phyloP scores from a whole-genome alignment of 2,329 filamentous ascomycete genomes.

The Dendrostoma leiphaemia region DNA sequence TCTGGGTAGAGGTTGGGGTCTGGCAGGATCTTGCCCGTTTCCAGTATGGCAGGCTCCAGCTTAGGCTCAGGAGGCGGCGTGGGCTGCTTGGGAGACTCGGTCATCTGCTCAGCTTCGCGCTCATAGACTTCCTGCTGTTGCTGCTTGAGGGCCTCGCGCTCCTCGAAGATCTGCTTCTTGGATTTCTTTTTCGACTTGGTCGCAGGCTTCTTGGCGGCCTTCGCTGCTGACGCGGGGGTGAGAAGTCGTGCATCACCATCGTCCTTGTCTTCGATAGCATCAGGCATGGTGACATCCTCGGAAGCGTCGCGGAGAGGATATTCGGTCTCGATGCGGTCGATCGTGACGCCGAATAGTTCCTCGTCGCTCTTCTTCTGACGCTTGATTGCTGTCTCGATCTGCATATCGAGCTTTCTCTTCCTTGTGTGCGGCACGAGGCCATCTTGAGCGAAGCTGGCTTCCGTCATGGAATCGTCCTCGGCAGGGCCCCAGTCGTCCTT shows the following conservation, averaged over 20 bases:
- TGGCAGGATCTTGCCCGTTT: constrained; percentile 29
- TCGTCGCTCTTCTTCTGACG: constrained; percentile 78
- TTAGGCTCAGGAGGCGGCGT: constrained; percentile 27
- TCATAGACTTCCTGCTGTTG: constrained; percentile 50
- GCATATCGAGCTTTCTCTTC: constrained; percentile 74
- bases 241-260: constrained; percentile 44
- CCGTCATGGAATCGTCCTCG: constrained; percentile 68
- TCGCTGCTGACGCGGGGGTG: constrained; percentile 42
- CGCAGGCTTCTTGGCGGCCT: constrained; percentile 54
- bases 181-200: constrained; percentile 69
- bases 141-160: constrained; percentile 59
- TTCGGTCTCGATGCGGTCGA: constrained; percentile 51
- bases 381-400: constrained; percentile 70
- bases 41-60: constrained; percentile 32
- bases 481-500: constrained; percentile 51
- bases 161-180: constrained; percentile 74
- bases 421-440: constrained; percentile 42
- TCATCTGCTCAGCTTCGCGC: constrained; percentile 39
- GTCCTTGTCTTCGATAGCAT: constrained; percentile 45
- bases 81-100: constrained; percentile 31
- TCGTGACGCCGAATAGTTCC: constrained; percentile 68
- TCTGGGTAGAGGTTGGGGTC: constrained; percentile 50
- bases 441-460: constrained; percentile 68
- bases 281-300: constrained; percentile 48
- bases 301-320: constrained; percentile 45